phyloP scores from a whole-genome alignment of 176 grass and related monocot genomes.

The Urochloa ruziziensis region DNA sequence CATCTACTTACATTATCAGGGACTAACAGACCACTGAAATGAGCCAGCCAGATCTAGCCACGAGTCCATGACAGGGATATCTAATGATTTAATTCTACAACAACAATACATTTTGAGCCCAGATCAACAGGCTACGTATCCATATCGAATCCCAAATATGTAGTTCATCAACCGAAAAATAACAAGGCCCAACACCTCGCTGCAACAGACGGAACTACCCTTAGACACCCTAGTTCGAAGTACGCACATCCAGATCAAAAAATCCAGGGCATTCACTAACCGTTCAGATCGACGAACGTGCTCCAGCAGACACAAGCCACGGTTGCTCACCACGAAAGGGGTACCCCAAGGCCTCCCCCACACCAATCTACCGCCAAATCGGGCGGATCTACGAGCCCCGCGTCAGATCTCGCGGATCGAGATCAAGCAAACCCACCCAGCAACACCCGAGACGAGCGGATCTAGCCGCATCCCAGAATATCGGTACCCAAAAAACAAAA shows the following conservation, averaged over 20 bases:
- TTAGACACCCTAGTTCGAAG: neutral
- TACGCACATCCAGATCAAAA: neutral
- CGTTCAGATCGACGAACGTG: neutral
- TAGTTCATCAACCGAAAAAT: neutral
- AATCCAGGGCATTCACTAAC: neutral
- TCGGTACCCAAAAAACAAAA: neutral
- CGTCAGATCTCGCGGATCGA: conserved; percentile 21
- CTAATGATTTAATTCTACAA: neutral
- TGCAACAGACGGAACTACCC: neutral
- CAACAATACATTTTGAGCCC: neutral
- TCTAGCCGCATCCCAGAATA: neutral
- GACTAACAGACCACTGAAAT: neutral
- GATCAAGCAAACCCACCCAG: neutral
- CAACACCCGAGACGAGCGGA: neutral
- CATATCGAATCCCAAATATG: neutral
- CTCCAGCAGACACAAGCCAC: neutral
- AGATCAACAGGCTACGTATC: neutral
- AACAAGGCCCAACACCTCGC: neutral
- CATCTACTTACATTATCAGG: neutral
- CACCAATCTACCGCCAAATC: neutral
- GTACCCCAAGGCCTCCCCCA: neutral
- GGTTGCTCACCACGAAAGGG: neutral
- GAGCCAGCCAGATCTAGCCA: neutral
- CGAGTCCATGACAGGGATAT: neutral
- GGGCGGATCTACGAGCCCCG: conserved; percentile 4